A percentile compares a stretch with the other conserved stretches of the same genome.
These are phyloP conservation scores for Balansia obtecta DNA, from an alignment of 2,329 filamentous ascomycete genomes.

Conservation along the genomic window DNA sequence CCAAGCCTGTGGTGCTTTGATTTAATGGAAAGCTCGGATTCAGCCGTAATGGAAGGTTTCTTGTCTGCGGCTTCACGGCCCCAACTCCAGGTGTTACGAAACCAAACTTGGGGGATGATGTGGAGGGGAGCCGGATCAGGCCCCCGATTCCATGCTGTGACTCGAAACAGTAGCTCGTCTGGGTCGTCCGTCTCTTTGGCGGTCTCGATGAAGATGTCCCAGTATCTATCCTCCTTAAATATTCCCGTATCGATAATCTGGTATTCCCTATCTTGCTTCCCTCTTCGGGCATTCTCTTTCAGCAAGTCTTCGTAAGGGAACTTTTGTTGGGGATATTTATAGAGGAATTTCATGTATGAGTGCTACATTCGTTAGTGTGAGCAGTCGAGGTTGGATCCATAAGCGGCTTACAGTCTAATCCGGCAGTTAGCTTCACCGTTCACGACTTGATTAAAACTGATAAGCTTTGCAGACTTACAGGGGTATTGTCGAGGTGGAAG, in stretches of 20 bases:
- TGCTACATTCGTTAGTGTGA: conserved; percentile 41
- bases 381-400: not conserved
- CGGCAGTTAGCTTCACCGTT: conserved; percentile 11
- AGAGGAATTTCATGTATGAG: conserved; percentile 97
- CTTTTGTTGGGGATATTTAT: conserved; percentile 86
- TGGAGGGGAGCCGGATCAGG: conserved; percentile 83
- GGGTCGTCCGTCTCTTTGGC: conserved; percentile 88
- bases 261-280: conserved; percentile 72
- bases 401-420: conserved; percentile 31
- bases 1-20: conserved; percentile 74
- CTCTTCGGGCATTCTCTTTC: conserved; percentile 67
- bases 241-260: conserved; percentile 81
- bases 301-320: conserved; percentile 89
- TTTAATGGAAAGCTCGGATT: conserved; percentile 55
- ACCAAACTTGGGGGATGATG: conserved; percentile 92
- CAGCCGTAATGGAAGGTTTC: conserved; percentile 65
- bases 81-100: conserved; percentile 96
- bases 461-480: conserved; percentile 29
- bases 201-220: conserved; percentile 94
- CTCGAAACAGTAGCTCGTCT: conserved; percentile 83
- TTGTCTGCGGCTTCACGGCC: conserved; percentile 62
- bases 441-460: not conserved
- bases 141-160: conserved; percentile 92
- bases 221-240: conserved; percentile 84
- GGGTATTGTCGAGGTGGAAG: conserved; percentile 93